Evolutionary conservation across 2,329 filamentous ascomycete species (phyloP), one percentile per base, ranked within the genome.

Genomic region (Diaporthe caulivora): DNA sequence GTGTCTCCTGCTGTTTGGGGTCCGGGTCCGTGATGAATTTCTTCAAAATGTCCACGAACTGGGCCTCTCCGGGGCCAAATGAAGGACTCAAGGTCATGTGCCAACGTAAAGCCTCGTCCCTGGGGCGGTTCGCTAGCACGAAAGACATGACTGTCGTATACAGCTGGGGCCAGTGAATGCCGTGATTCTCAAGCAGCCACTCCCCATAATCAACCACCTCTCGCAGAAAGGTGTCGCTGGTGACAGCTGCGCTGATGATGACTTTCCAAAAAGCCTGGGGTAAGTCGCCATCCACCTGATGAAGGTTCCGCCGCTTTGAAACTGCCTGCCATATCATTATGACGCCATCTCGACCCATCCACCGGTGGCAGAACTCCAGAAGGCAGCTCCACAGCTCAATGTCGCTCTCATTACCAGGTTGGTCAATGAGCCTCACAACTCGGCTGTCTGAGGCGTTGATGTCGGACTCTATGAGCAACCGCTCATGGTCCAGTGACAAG

Each of bases 81-180:
- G 79, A 81, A 6, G 84, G 80, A 42, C 80, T 81, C 26, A 90
- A 78, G 7, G 81, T 83, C 6, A 86, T 51, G 75, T 90, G 87
- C 88, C 88, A 90, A 37, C 80, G 80, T 57, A 87, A 72, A 10
- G 82, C 85, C 58, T 82, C 78, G 1, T 80, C 79, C 67, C 83
- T 83, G 55, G 84, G 80, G 37, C 79, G 80, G 34, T 81, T 82
- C 1, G 78, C 79, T 7, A 90, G 80, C 60, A 86, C 85, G 75
- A 82, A 81, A 26, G 83, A 80, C 24, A 91, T 77, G 17, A 86
- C 77, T n/a, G 81, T 86, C n/a, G 80, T 78, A 76, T 90, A 90
- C 2, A 90, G 78, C 17, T 83, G 78, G 1, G 88, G 88, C 88
- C 88, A 90, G 53, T 78, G 79, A 17, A 83, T 83, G 40, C 78